Percentiles rank a stretch among this genome's conserved stretches.
These are phyloP conservation scores for Verticillium nonalfalfae DNA, from an alignment of 2,329 filamentous ascomycete genomes.

Conservation along the genomic window DNA sequence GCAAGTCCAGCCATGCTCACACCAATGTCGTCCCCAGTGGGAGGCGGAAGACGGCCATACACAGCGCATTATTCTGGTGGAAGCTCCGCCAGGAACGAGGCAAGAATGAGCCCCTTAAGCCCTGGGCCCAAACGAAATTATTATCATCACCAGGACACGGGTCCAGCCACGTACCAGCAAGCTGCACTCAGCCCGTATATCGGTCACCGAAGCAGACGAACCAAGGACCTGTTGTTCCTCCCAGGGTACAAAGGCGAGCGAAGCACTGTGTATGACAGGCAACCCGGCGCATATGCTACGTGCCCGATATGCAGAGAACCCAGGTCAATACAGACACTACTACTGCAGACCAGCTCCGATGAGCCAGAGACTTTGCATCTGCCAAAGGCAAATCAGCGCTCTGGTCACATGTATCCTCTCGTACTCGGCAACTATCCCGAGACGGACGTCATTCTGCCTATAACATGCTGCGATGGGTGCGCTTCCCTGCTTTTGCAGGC, in stretches of 20 bases:
- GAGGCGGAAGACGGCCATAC: not conserved
- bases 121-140: not conserved
- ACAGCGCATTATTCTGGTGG: not conserved
- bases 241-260: not conserved
- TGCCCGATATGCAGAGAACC: not conserved
- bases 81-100: not conserved
- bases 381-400: not conserved
- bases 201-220: not conserved
- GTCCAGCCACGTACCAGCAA: not conserved
- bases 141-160: not conserved
- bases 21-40: not conserved
- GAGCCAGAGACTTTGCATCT: not conserved
- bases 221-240: not conserved
- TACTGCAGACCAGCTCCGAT: not conserved
- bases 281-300: not conserved
- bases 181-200: not conserved
- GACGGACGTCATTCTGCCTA: not conserved
- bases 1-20: not conserved
- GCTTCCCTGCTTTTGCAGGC: not conserved
- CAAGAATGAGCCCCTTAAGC: not conserved
- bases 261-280: not conserved
- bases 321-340: not conserved
- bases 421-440: slow-evolving; percentile 1
- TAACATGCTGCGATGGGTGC: slow-evolving; percentile 1
- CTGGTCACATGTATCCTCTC: not conserved